A percentile compares a stretch with the other conserved stretches of the same genome.
phyloP scores from a whole-genome alignment of 1,139 yeast species.

The Sugiyamaella novakii region DNA sequence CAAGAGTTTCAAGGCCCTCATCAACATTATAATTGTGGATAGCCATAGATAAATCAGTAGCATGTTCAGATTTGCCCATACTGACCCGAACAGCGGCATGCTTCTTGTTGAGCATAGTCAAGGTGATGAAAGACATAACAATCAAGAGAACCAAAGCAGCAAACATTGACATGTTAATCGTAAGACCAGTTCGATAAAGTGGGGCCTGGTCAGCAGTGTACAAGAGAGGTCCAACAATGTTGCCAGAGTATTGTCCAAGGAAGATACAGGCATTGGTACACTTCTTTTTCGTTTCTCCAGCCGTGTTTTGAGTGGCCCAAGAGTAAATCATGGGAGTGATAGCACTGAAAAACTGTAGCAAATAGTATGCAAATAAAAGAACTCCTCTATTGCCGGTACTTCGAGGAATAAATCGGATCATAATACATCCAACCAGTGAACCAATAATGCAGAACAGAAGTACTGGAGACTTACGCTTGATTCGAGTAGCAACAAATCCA shows the following conservation, averaged over 20 bases:
- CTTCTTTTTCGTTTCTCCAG: conserved; percentile 69
- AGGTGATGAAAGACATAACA: background rate
- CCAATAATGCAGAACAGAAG: conserved; percentile 14
- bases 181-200: conserved; percentile 48
- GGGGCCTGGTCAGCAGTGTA: conserved; percentile 58
- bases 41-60: conserved; percentile 21
- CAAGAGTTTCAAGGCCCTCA: background rate
- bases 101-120: conserved; percentile 15
- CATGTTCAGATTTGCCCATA: conserved; percentile 22
- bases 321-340: conserved; percentile 22
- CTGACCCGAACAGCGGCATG: conserved; percentile 19
- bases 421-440: conserved; percentile 20
- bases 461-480: conserved; percentile 19
- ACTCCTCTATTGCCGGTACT: conserved; percentile 17
- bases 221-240: conserved; percentile 68
- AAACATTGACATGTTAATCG: conserved; percentile 21
- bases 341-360: conserved; percentile 18
- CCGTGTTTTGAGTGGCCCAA: conserved; percentile 48
- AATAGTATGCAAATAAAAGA: conserved; percentile 21
- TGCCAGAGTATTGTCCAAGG: conserved; percentile 66
- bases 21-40: conserved; percentile 6
- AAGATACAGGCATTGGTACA: conserved; percentile 60
- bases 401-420: conserved; percentile 19
- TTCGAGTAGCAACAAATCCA: conserved; percentile 18
- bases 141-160: conserved; percentile 17